Conservation (phyloP, 192 early-diverging fungal genomes). For the Pilobolus umbonatus region DNA sequence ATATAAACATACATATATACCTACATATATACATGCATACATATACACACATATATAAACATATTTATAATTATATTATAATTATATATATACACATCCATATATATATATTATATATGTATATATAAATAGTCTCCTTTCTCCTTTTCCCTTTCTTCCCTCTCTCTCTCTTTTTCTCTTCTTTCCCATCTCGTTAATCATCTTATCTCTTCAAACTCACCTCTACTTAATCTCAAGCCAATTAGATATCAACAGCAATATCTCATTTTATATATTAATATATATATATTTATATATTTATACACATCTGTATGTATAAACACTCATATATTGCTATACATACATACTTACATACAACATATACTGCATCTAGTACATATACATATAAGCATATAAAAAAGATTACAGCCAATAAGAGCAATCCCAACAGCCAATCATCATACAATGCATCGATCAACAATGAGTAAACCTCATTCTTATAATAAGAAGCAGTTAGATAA, state of each 20-base stretch:
- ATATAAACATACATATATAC: too few relatives aligned
- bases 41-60: too few relatives aligned
- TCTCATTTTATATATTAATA: conserved; percentile 2
- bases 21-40: too few relatives aligned
- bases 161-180: conserved; percentile 10
- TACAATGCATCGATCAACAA: conserved; percentile 11
- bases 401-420: not conserved
- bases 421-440: conserved; percentile 1
- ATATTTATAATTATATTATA: too few relatives aligned
- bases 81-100: too few relatives aligned
- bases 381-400: conserved; percentile 6
- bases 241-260: not conserved
- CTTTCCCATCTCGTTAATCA: conserved; percentile 10
- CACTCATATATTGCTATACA: conserved; percentile 9
- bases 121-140: not conserved
- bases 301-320: conserved; percentile 7
- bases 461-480: conserved; percentile 8
- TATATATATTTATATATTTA: not conserved
- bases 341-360: conserved; percentile 1
- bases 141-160: not conserved
- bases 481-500: conserved; percentile 8
- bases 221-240: not conserved
- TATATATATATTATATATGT: too few relatives aligned
- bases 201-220: not conserved
- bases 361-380: not conserved